phyloP scores from a whole-genome alignment of 768 basidiomycete genomes.

The Boletellus ananas region DNA sequence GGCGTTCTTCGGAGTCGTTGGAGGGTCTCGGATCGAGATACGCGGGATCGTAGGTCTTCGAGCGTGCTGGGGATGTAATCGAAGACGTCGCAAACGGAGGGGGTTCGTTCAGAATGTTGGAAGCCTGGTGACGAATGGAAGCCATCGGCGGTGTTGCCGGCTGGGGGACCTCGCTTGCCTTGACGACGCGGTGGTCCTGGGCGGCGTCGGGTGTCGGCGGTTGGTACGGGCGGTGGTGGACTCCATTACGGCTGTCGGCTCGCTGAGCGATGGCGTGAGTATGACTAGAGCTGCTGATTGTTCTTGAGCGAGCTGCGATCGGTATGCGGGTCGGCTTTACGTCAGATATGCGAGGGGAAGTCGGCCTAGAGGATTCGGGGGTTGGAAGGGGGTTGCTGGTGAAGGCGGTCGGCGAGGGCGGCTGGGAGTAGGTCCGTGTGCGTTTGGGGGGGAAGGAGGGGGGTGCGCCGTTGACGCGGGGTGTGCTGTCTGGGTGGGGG shows the following conservation, averaged over 20 bases:
- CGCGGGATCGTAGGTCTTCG: constrained; percentile 31
- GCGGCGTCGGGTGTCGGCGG: constrained; percentile 27
- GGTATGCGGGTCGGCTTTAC: constrained; percentile 49
- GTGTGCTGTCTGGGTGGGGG: constrained; percentile 17
- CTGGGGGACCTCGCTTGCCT: constrained; percentile 27
- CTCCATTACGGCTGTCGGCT: constrained; percentile 35
- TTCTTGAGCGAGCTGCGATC: constrained; percentile 37
- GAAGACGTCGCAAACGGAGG: constrained; percentile 53
- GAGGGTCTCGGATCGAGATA: constrained; percentile 48
- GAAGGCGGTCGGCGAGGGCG: constrained; percentile 31
- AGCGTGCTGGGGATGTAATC: constrained; percentile 42
- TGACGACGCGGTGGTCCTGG: constrained; percentile 29
- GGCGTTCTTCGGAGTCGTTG: constrained; percentile 74
- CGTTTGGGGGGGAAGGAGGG: constrained; percentile 42
- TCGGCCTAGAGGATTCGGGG: constrained; percentile 38
- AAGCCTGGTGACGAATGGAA: constrained; percentile 36
- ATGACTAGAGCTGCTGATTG: constrained; percentile 40
- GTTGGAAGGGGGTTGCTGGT: constrained; percentile 29
- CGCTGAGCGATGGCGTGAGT: constrained; percentile 34
- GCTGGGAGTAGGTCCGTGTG: constrained; percentile 63
- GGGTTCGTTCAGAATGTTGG: constrained; percentile 59
- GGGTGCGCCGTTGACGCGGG: constrained; percentile 28
- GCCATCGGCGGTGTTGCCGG: constrained; percentile 33
- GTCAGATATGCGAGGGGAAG: constrained; percentile 42
- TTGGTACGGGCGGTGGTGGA: constrained; percentile 20